Evolutionary conservation across 192 early-diverging fungal species (phyloP), one percentile per base, ranked within the genome.

Genomic region (Oehlia diaphana): DNA sequence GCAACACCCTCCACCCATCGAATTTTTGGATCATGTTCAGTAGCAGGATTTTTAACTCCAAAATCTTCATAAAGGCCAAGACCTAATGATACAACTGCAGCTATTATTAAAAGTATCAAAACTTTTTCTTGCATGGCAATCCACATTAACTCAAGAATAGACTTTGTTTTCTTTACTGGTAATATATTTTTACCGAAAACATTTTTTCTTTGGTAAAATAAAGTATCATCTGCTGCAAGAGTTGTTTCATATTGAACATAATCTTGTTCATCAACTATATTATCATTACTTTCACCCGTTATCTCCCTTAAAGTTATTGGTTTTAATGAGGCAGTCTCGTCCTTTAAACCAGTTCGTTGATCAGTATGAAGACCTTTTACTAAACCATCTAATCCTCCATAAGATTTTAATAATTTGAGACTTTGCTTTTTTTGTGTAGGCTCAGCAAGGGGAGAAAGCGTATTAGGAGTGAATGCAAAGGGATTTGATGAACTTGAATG

Each of bases 1-100:
- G 93, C 93, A 39, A 94, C 92, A 31, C 95, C 95, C 77, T 95
- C 95, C 26, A 96, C 92, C 95, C 95, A 96, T 64, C 92, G 88
- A 39, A 94, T 88, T 78, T 91, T 88, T 26, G 90, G 83, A 69
- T 81, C 63, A 35, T 61, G 0, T 31, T 31, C 31, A 2, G 1
- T 84, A 66, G 63, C 81, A 39, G 71, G 58, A 42, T 89, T 82
- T 39, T 71, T 78, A 66, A 77, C 44, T 26, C 82, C 83, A 64
- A 95, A 89, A 81, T 95, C 95, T 79, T 96, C 92, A 81, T 93
- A 95, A 33, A 96, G 84, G 1, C 95, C 95, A 50, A 96, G 86
- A 49, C 79, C 93, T 39, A 96, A 88, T 14, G 95, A 95, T 35
- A 95, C 84, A 62, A 93, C 81, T 4, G 95, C 95, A 14, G 95